phyloP scores from a whole-genome alignment of 2,329 filamentous ascomycete genomes.

The Penicillium sp. region DNA sequence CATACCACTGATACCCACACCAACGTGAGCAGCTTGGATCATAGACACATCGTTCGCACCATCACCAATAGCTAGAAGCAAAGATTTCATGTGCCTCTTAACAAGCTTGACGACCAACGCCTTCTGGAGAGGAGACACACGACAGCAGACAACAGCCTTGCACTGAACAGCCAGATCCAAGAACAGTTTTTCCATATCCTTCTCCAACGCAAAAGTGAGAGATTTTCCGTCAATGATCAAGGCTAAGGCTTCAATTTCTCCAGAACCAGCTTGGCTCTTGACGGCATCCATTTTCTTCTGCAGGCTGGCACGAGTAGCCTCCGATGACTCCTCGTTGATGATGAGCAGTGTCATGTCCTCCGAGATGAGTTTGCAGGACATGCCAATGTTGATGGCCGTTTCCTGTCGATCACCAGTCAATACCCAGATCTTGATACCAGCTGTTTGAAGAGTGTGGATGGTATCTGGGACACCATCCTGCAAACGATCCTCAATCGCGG shows the following conservation, averaged over 20 bases:
- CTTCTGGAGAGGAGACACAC: conserved; percentile 95
- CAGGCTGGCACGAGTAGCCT: conserved; percentile 80
- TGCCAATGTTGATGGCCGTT: conserved; percentile 98
- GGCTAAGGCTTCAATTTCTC: conserved; percentile 73
- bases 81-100: conserved; percentile 87
- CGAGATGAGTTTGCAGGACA: conserved; percentile 97
- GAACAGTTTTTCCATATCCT: conserved; percentile 89
- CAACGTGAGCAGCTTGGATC: conserved; percentile 98
- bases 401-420: conserved; percentile 96
- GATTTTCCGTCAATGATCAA: conserved; percentile 96
- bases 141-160: conserved; percentile 97
- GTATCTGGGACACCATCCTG: conserved; percentile 98
- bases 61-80: conserved; percentile 93
- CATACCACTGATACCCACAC: conserved; percentile 93
- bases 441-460: conserved; percentile 93
- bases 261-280: conserved; percentile 68
- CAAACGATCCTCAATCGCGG: conserved; percentile 93
- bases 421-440: conserved; percentile 98
- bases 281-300: conserved; percentile 93
- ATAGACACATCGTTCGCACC: conserved; percentile 99
- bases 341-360: conserved; percentile 99
- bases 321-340: conserved; percentile 82
- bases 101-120: conserved; percentile 97
- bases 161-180: conserved; percentile 91
- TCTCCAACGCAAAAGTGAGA: conserved; percentile 87